These are phyloP conservation scores for Starmerella kuoi DNA, from an alignment of 805 yeast species.

Conservation along the genomic window DNA sequence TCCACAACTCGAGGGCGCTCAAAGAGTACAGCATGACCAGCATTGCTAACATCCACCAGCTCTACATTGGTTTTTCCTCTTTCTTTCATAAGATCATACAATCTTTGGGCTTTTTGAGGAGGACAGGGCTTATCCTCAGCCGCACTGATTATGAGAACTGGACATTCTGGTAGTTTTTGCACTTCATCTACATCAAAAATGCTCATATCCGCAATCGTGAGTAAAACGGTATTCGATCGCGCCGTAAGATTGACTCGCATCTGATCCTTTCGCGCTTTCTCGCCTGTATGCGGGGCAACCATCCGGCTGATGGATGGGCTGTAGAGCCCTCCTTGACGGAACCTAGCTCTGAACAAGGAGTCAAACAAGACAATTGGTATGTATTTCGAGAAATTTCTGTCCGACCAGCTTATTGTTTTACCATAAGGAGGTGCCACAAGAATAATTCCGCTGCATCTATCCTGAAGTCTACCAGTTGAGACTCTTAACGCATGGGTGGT, in stretches of 20 bases:
- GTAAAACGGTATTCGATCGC: conserved; percentile 41
- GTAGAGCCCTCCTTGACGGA: conserved; percentile 49
- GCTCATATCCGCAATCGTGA: conserved; percentile 41
- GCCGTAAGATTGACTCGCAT: conserved; percentile 61
- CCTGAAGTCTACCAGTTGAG: conserved; percentile 11
- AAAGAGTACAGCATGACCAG: conserved; percentile 55
- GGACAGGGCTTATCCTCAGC: conserved; percentile 47
- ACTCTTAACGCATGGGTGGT: conserved; percentile 36
- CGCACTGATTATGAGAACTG: conserved; percentile 49
- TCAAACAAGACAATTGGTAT: conserved; percentile 35
- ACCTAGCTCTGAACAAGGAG: conserved; percentile 39
- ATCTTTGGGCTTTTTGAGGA: conserved; percentile 27
- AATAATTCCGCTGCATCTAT: conserved; percentile 27
- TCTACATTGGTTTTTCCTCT: background rate
- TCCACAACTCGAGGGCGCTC: conserved; percentile 53
- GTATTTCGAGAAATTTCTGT: background rate
- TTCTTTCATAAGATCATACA: background rate
- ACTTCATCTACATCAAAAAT: conserved; percentile 34
- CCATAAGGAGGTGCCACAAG: conserved; percentile 30
- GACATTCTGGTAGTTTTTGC: conserved; percentile 32
- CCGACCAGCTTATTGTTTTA: background rate
- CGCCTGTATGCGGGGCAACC: conserved; percentile 30
- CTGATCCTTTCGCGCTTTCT: conserved; percentile 42
- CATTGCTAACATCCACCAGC: conserved; percentile 27
- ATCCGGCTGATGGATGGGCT: conserved; percentile 52